Percentiles rank a stretch among this genome's conserved stretches.
Conservation (phyloP, 345 rosid species). For the Iberis pinnata region DNA sequence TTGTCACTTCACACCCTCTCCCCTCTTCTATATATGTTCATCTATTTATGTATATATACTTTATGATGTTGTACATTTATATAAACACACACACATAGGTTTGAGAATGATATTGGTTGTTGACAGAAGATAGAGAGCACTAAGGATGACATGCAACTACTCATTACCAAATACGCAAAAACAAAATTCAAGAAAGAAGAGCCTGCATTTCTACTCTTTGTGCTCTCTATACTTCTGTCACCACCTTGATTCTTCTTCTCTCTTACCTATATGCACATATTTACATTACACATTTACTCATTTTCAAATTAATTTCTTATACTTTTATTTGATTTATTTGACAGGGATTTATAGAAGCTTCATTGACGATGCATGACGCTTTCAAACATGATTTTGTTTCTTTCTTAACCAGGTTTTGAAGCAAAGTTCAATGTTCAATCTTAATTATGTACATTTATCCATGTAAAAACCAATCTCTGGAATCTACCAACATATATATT, state of each 20-base stretch:
- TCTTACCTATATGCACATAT: not conserved
- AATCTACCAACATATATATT: too few relatives aligned
- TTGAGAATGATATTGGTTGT: conserved; percentile 29
- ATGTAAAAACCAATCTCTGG: not conserved
- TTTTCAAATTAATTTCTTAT: not conserved
- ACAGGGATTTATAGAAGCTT: conserved; percentile 13
- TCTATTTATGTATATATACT: not conserved
- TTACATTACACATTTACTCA: too few relatives aligned
- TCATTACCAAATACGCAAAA: too few relatives aligned
- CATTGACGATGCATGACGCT: not conserved
- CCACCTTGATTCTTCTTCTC: conserved; percentile 29
- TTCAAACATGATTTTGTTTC: not conserved
- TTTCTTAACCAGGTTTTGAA: conserved; percentile 1
- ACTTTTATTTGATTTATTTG: conserved; percentile 1
- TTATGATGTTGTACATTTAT: not conserved
- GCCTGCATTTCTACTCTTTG: conserved; percentile 48
- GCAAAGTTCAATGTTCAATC: not conserved
- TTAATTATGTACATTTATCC: not conserved
- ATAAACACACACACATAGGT: conserved; percentile 1
- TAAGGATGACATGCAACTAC: conserved; percentile 57
- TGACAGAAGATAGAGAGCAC: conserved; percentile 99
- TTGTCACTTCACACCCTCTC: conserved; percentile 9
- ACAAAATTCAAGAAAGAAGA: conserved; percentile 17
- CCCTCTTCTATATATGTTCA: not conserved
- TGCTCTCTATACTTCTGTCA: conserved; percentile 95